Evolutionary conservation across 23 red algal species (phyloP), one percentile per base, ranked within the genome.

Genomic region (Rhodosorus marinus): DNA sequence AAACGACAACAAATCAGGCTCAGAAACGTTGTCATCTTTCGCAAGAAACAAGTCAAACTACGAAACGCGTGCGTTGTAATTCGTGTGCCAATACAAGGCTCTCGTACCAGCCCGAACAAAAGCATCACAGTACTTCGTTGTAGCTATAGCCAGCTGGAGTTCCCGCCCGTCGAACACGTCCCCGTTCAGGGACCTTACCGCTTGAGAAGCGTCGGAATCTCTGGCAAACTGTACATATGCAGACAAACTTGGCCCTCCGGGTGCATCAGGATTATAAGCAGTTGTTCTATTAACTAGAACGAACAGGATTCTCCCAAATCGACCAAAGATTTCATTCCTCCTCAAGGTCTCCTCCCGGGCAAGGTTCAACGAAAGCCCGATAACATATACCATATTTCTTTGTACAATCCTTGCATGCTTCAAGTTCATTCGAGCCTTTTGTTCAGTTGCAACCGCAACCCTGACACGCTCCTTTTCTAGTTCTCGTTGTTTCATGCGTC

Each of bases 61-160:
- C 58, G 0, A 24, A 17, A 22, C 0, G 58, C 15, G 20, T 26
- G 3, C 26, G 31, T 48, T 48, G 20, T 2, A 26, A 56, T 48
- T 52, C 34, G 31, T 9, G 11, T 2, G 1, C 11, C 38, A 8
- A 2, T 1, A 11, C 0, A 8, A 0, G 55, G 3, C 7, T 15
- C 26, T 15, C 11, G 25, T 60, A 35, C 23, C 62, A 59, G 47
- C 70, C 26, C 59, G 60, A 5, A 85, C 67, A 49, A 98, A 81
- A n/a, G 68, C 49, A 57, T 98, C 81, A 64, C 90, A 98, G 45
- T 98, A 98, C 45, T 82, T 82, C 0, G 78, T 82, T 14, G 78
- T 85, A 0, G 77, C 90, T n/a, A 81, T 67, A 25, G 69, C 55
- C 49, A 56, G 62, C 17, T 66, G 70, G 29, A 98, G 66, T 45